Evolutionary conservation across 2,329 filamentous ascomycete species (phyloP).

Genomic region (Graphilbum sp.): DNA sequence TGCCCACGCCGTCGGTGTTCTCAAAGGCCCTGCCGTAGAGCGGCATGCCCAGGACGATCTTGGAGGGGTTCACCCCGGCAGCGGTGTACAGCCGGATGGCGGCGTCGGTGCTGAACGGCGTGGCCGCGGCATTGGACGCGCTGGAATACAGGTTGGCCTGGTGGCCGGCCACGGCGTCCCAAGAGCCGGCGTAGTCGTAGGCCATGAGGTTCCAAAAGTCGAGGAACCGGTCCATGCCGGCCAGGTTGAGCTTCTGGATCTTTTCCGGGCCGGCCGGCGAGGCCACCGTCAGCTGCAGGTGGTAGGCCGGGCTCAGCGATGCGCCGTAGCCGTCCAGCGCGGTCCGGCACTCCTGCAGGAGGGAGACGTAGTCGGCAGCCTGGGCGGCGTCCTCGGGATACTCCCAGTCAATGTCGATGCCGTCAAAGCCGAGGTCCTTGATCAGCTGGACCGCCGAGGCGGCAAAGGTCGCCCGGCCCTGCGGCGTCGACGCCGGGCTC

Average conservation of each 20-base stretch:
- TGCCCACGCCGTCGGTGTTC: slow-evolving; percentile 59
- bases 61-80: slow-evolving; percentile 46
- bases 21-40: slow-evolving; percentile 79
- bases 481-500: slow-evolving; percentile 51
- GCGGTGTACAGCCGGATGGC: slow-evolving; percentile 57
- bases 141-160: slow-evolving; percentile 58
- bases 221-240: slow-evolving; percentile 46
- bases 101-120: slow-evolving; percentile 60
- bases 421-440: slow-evolving; percentile 65
- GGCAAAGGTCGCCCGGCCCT: slow-evolving; percentile 58
- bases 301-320: slow-evolving; percentile 24
- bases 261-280: slow-evolving; percentile 47
- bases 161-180: slow-evolving; percentile 58
- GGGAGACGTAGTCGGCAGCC: slow-evolving; percentile 40
- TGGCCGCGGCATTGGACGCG: slow-evolving; percentile 38
- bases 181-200: slow-evolving; percentile 76
- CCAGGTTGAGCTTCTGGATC: slow-evolving; percentile 44
- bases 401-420: slow-evolving; percentile 42
- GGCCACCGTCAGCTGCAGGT: slow-evolving; percentile 50
- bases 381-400: slow-evolving; percentile 40
- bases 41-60: slow-evolving; percentile 83
- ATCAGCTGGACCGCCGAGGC: slow-evolving; percentile 57
- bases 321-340: slow-evolving; percentile 41
- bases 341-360: slow-evolving; percentile 37
- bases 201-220: slow-evolving; percentile 78